phyloP scores from a whole-genome alignment of 768 basidiomycete species.

The Lentinula aciculospora region DNA sequence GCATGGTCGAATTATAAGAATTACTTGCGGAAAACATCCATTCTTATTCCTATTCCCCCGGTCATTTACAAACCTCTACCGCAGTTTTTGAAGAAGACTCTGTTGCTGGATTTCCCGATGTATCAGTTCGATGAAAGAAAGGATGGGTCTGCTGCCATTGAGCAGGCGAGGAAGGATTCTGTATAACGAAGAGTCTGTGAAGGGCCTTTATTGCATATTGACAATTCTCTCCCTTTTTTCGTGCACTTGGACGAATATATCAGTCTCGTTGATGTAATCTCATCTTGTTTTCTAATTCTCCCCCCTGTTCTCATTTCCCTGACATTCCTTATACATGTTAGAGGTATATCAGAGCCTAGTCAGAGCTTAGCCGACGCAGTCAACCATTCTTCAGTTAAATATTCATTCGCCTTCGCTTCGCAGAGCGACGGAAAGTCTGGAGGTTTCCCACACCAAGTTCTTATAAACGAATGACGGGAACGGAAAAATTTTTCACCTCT shows the following conservation, averaged over 20 bases:
- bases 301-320: no score
- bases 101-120: conserved; percentile 59
- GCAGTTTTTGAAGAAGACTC: conserved; percentile 40
- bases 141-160: conserved; percentile 39
- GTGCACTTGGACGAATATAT: no score
- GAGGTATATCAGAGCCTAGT: no score
- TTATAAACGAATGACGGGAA: background rate
- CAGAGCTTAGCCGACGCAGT: no score
- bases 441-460: background rate
- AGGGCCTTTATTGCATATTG: no score
- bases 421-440: background rate
- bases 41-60: conserved; percentile 58
- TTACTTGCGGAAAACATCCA: conserved; percentile 52
- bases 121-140: conserved; percentile 50
- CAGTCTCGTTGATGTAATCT: no score
- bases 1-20: conserved; percentile 51
- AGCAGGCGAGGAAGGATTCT: conserved; percentile 21
- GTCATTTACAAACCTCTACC: conserved; percentile 48
- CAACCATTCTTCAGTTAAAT: no score
- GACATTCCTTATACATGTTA: no score
- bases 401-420: no score
- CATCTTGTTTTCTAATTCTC: no score
- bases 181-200: background rate
- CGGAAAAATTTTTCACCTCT: background rate
- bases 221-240: no score